Evolutionary conservation across 1,284 basidiomycete species (phyloP).

Genomic region (Malassezia restricta): DNA sequence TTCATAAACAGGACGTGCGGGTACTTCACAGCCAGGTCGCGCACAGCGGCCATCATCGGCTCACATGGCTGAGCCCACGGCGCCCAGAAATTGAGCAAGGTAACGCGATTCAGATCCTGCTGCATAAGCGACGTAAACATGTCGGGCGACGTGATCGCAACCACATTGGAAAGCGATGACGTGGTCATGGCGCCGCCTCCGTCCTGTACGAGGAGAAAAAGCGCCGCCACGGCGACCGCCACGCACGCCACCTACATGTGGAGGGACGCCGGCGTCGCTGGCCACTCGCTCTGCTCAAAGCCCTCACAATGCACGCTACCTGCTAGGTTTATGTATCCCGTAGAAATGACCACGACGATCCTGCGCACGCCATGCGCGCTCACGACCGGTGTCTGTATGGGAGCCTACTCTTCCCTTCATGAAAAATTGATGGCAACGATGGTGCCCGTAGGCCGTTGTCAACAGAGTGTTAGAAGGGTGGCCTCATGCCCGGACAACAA

Average conservation of each 20-base stretch:
- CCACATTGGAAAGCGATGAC: slow-evolving; percentile 17
- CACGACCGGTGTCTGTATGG: slow-evolving; percentile 15
- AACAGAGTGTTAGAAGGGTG: slow-evolving; percentile 19
- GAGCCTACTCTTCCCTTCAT: slow-evolving; percentile 11
- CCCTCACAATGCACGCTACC: not conserved
- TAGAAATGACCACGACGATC: slow-evolving; percentile 15
- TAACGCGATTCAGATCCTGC: slow-evolving; percentile 35
- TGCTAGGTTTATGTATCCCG: not conserved
- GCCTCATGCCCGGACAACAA: no score
- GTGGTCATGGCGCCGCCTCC: no score
- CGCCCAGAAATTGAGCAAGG: slow-evolving; percentile 45
- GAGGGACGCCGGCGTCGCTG: no score
- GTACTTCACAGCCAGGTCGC: slow-evolving; percentile 58
- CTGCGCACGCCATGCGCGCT: not conserved
- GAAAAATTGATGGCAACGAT: slow-evolving; percentile 18
- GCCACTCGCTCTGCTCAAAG: no score
- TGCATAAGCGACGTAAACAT: slow-evolving; percentile 37
- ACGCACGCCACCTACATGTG: no score
- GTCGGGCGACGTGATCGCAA: slow-evolving; percentile 41
- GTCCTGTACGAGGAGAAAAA: no score
- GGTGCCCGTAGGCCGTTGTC: slow-evolving; percentile 8
- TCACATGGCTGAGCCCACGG: slow-evolving; percentile 45
- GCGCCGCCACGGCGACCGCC: no score
- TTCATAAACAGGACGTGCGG: slow-evolving; percentile 57
- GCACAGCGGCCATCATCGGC: slow-evolving; percentile 42